Evolutionary conservation across 768 basidiomycete species (phyloP).

Genomic region (Fomitopsis pulvina): DNA sequence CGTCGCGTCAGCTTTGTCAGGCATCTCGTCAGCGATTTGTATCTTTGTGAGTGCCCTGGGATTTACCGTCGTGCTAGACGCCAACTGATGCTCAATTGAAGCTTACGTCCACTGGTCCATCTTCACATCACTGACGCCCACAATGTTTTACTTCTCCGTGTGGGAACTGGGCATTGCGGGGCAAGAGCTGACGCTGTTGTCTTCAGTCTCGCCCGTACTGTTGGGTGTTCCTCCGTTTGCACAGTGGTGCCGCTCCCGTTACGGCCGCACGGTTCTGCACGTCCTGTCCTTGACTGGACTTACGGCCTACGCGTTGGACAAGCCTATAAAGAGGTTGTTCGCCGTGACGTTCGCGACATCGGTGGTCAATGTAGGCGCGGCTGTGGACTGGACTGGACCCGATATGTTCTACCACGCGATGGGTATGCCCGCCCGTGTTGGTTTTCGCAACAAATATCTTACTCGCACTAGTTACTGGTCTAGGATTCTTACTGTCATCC

Average conservation of each 20-base stretch:
- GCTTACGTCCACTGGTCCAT: slow-evolving; percentile 82
- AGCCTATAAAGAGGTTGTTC: slow-evolving; percentile 47
- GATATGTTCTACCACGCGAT: slow-evolving; percentile 40
- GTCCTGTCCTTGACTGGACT: slow-evolving; percentile 45
- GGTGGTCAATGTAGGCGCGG: slow-evolving; percentile 41
- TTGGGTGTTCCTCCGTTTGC: slow-evolving; percentile 42
- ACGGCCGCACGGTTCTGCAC: slow-evolving; percentile 45
- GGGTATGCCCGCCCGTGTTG: slow-evolving; percentile 28
- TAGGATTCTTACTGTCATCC: slow-evolving; percentile 62
- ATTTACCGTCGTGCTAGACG: slow-evolving; percentile 3
- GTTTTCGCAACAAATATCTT: neutral
- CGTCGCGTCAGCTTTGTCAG: slow-evolving; percentile 3
- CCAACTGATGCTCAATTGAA: slow-evolving; percentile 19
- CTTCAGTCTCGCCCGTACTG: slow-evolving; percentile 62
- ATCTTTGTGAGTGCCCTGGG: slow-evolving; percentile 45
- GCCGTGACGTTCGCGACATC: slow-evolving; percentile 51
- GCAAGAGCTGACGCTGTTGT: slow-evolving; percentile 68
- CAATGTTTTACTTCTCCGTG: slow-evolving; percentile 88
- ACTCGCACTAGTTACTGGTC: slow-evolving; percentile 43
- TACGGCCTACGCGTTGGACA: slow-evolving; percentile 43
- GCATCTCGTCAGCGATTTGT: slow-evolving; percentile 38
- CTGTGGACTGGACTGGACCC: slow-evolving; percentile 45
- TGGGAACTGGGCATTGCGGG: slow-evolving; percentile 87
- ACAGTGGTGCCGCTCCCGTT: slow-evolving; percentile 38
- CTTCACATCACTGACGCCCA: slow-evolving; percentile 70